phyloP scores from a whole-genome alignment of 441 rosid genomes.

The Metrosideros polymorpha region DNA sequence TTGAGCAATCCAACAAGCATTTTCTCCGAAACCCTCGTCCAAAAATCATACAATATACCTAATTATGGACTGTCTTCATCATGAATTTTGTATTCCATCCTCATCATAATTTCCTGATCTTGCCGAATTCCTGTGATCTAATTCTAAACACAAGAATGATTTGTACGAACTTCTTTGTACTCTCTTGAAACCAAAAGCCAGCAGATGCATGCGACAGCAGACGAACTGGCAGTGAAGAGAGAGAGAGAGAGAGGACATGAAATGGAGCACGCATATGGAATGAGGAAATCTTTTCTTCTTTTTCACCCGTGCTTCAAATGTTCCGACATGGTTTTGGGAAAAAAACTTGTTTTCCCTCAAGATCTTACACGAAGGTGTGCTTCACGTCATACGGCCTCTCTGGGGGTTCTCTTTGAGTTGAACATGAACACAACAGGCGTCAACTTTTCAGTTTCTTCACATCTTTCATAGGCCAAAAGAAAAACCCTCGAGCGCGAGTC shows the following conservation, averaged over 20 bases:
- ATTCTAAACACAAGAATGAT: background rate
- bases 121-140: background rate
- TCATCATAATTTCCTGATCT: background rate
- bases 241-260: background rate
- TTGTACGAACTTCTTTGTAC: background rate
- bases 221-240: background rate
- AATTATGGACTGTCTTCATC: background rate
- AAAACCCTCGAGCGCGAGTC: background rate
- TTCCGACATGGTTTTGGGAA: background rate
- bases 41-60: background rate
- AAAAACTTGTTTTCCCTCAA: background rate
- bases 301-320: background rate
- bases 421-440: background rate
- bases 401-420: background rate
- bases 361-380: background rate
- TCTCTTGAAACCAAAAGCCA: background rate
- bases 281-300: background rate
- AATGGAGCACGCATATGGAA: background rate
- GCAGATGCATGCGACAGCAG: background rate
- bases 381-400: background rate
- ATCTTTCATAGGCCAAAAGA: background rate
- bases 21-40: background rate
- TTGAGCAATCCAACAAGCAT: background rate
- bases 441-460: background rate
- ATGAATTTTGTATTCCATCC: background rate